Evolutionary conservation across 2,329 filamentous ascomycete genomes (phyloP), one percentile per base, ranked within the genome.

Genomic region (Aspergillus aculeatus): DNA sequence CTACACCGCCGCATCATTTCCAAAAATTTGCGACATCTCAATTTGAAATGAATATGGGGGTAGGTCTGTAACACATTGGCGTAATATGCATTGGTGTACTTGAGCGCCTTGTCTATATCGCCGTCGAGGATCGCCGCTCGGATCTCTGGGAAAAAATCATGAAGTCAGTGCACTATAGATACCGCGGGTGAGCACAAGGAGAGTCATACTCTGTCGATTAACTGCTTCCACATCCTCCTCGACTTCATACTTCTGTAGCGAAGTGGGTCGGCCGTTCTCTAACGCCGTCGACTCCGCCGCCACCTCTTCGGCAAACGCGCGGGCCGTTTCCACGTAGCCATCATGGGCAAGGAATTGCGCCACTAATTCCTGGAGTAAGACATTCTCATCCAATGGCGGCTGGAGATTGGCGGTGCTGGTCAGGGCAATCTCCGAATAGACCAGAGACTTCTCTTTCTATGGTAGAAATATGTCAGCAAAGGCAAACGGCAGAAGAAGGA

Each of bases 301-400:
- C 26, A 96, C 86, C 70, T 98, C 94, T 67, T 89, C 83, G 3
- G 90, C 87, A 80, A 99, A 98, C 0, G 91, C 92, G 64, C 88
- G 86, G 9, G 93, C 93, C 0, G 94, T 96, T 66, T 97, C 94
- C 7, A 97, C 89, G 67, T 97, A 98, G 60, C 95, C 95, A 69
- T 98, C 95, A 68, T 98, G 94, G 41, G 93, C 90, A 14, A 99
- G 80, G 66, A 96, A 98, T 75, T 97, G 93, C 44, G 92, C 83
- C 19, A 94, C 87, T 58, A 98, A 80, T 67, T 90, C 85, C 72
- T 97, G 92, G 41, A 96, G 86, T 51, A 98, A 82, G 26, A 89
- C 83, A 1, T 86, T 88, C 75, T 97, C 94, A 62, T 84, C 86
- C 63, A 90, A 79, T 2, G 82, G 82, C 2, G 86, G 84, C 35